Evolutionary conservation across 306 rosid genomes (phyloP), one percentile per base, ranked within the genome.

Genomic region (Hippophae gyantsensis): DNA sequence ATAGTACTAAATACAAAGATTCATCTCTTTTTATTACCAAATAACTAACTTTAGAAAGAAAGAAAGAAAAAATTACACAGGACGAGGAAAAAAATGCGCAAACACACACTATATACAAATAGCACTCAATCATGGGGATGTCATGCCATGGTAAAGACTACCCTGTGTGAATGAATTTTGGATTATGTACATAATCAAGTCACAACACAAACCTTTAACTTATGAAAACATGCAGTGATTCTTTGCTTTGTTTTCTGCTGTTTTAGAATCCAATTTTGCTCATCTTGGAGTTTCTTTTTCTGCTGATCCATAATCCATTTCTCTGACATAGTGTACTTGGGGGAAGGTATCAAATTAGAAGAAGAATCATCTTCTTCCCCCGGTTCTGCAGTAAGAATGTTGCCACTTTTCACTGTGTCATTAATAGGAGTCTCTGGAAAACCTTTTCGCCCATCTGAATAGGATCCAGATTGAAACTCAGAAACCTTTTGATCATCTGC

Each of bases 311-410:
- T 72, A 56, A 86, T 74, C 85, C 94, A 93, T 71, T 74, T 93
- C 78, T 86, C 94, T 52, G 86, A 86, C 99, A 93, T 86, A 1
- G 99, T 86, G 77, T 72, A 74, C 76, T 78, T 93, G 51, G 87
- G 82, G 75, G 95, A 69, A 43, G 67, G 56, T 44, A 76, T 72
- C 60, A 78, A 56, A 69, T 83, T 84, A 65, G 83, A 27, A 54
- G 79, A 66, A 63, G 61, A 74, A 78, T 64, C 76, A 57, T 65
- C 82, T 13, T 79, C 83, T 43, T 74, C 84, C 58, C 66, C 81
- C 66, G 61, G 86, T 55, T 82, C 97, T 64, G 86, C 45, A 64
- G 65, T 58, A 78, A 57, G 73, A 64, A 56, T 45, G 54, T 66
- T 26, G 46, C 54, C 64, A 68, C 48, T 81, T 50, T 68, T 67